Percentiles rank a stretch among this genome's conserved stretches.
phyloP scores from a whole-genome alignment of 768 basidiomycete genomes.

The Podaxis sp. region DNA sequence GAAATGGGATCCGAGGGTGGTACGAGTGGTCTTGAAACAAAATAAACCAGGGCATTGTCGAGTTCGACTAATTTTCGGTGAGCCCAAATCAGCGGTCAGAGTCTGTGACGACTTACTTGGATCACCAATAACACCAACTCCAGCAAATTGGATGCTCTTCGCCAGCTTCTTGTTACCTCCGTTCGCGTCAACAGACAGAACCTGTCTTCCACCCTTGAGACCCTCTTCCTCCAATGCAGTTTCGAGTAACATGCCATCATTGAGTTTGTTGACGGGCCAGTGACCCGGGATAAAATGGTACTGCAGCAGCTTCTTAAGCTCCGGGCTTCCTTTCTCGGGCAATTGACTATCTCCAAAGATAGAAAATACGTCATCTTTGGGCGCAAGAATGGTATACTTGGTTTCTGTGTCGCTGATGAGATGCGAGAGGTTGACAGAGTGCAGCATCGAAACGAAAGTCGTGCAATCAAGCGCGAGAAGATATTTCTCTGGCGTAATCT shows the following conservation, averaged over 20 bases:
- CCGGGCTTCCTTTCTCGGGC: slow-evolving; percentile 64
- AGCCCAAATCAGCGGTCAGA: slow-evolving; percentile 1
- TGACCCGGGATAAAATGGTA: slow-evolving; percentile 93
- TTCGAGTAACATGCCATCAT: slow-evolving; percentile 72
- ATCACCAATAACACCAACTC: slow-evolving; percentile 76
- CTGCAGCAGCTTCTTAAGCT: slow-evolving; percentile 69
- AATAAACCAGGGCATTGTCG: slow-evolving; percentile 84
- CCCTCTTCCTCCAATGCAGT: slow-evolving; percentile 77
- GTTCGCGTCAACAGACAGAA: slow-evolving; percentile 66
- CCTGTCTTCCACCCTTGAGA: slow-evolving; percentile 67
- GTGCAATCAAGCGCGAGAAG: slow-evolving; percentile 92
- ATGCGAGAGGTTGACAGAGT: slow-evolving; percentile 71
- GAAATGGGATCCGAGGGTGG: slow-evolving; percentile 83
- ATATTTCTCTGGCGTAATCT: slow-evolving; percentile 92
- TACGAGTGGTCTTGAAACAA: slow-evolving; percentile 78
- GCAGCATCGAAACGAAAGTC: slow-evolving; percentile 84
- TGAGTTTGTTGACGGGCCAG: slow-evolving; percentile 69
- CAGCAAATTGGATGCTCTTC: slow-evolving; percentile 76
- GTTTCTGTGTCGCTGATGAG: slow-evolving; percentile 70
- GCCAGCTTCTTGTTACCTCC: slow-evolving; percentile 39
- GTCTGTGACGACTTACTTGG: slow-evolving; percentile 51
- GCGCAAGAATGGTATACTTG: slow-evolving; percentile 88
- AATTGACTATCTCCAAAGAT: slow-evolving; percentile 52
- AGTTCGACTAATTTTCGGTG: slow-evolving; percentile 52
- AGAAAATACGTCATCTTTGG: slow-evolving; percentile 80